Conservation (phyloP, 495 filamentous ascomycete genomes). For the Apiosordaria backusii region DNA sequence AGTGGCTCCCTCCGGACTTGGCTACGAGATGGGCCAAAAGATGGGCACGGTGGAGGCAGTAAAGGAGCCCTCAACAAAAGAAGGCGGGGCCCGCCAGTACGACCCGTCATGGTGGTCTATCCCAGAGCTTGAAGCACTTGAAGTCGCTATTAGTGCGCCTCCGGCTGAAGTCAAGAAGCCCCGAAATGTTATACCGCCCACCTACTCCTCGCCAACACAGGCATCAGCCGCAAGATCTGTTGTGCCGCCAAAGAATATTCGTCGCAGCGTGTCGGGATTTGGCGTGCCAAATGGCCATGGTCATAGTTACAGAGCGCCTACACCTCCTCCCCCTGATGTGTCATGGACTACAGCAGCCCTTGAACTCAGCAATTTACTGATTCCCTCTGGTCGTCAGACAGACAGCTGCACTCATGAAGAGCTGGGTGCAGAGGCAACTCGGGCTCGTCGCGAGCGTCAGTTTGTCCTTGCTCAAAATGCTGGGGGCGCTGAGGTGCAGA, state of each 20-base stretch:
- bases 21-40: slow-evolving; percentile 53
- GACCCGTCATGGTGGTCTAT: slow-evolving; percentile 74
- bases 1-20: slow-evolving; percentile 39
- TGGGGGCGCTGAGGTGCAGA: neutral
- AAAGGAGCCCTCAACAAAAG: slow-evolving; percentile 29
- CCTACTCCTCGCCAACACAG: slow-evolving; percentile 70
- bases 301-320: slow-evolving; percentile 37
- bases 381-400: slow-evolving; percentile 68
- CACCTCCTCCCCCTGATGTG: slow-evolving; percentile 72
- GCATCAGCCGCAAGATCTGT: slow-evolving; percentile 75
- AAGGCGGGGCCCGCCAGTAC: slow-evolving; percentile 41
- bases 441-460: slow-evolving; percentile 60
- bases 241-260: slow-evolving; percentile 46
- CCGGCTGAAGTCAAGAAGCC: slow-evolving; percentile 52
- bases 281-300: slow-evolving; percentile 27
- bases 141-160: slow-evolving; percentile 49
- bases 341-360: slow-evolving; percentile 77
- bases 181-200: slow-evolving; percentile 53
- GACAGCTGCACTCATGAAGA: slow-evolving; percentile 73
- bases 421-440: slow-evolving; percentile 61
- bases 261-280: slow-evolving; percentile 42
- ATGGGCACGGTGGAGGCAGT: slow-evolving; percentile 38
- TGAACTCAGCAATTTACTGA: slow-evolving; percentile 77
- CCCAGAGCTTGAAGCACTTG: slow-evolving; percentile 61
- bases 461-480: slow-evolving; percentile 35